A percentile compares a stretch with the other conserved stretches of the same genome.
These are phyloP conservation scores for Pachysandra terminalis DNA, from an alignment of 164 flowering plant species.

Conservation along the genomic window DNA sequence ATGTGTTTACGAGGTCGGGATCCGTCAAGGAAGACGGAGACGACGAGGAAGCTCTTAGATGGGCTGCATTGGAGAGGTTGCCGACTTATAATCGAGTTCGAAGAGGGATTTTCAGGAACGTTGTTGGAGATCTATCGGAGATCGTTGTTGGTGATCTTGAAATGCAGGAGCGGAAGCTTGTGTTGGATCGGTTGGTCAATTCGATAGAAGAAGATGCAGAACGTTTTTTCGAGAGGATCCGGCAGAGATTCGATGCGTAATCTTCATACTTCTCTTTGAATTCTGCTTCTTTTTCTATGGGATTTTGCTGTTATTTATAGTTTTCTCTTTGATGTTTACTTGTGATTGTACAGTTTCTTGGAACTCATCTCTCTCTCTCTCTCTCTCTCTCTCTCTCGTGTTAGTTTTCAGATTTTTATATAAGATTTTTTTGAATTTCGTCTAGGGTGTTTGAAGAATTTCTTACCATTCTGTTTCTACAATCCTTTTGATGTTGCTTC, in stretches of 20 bases:
- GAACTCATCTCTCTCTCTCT: too few relatives aligned
- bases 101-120: conserved; percentile 63
- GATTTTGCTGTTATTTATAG: background rate
- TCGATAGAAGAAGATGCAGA: conserved; percentile 60
- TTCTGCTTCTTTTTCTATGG: background rate
- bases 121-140: conserved; percentile 60
- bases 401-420: too few relatives aligned
- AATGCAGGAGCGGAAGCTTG: conserved; percentile 48
- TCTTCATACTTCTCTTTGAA: background rate
- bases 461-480: background rate
- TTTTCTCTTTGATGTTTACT: background rate
- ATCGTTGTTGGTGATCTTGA: conserved; percentile 49
- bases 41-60: conserved; percentile 83
- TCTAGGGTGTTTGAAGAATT: too few relatives aligned
- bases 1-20: conserved; percentile 49
- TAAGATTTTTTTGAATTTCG: too few relatives aligned
- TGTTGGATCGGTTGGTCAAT: conserved; percentile 56
- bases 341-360: too few relatives aligned
- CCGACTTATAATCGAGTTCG: conserved; percentile 78
- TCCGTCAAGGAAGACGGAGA: conserved; percentile 60
- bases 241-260: conserved; percentile 81
- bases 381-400: too few relatives aligned
- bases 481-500: background rate
- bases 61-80: conserved; percentile 96
- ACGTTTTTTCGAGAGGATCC: conserved; percentile 58